Base-by-base conservation (phyloP, 306 rosid genomes). In the Cicer chorassanicum region DNA sequence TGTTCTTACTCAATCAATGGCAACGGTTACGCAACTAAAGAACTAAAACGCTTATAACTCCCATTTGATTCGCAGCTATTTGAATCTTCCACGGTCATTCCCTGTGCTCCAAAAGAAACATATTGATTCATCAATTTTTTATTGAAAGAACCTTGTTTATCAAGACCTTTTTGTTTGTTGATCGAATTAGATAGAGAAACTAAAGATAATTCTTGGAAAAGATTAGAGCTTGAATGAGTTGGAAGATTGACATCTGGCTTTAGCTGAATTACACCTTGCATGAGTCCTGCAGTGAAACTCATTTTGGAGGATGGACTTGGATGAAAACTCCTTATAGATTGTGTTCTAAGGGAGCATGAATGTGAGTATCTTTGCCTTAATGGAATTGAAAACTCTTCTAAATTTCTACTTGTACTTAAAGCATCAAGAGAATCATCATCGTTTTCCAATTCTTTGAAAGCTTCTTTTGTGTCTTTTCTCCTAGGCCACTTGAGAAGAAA, bases 221-320 rank as follows among this genome's bases (percentile, higher is more conserved):
- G 88, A 51, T 82, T 79, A 19, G 81, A 15, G 71, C 74, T 76
- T 10, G 88, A 86, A 9, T 41, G 65, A 51, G 83, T 41, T 40
- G 66, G 75, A 70, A 75, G 62, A 64, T 77, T 68, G 45, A 79
- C 63, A 62, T 80, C 80, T n/a, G 92, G 97, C 68, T 68, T 86
- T 65, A 88, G 82, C 72, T 89, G 89, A 74, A 89, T 89, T 36
- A 93, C 96, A 6, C 96, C 98, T 16, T 93, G 97, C 88, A 78
- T 84, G 55, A 93, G 79, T 49, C 96, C 91, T 39, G 89, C 85
- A 7, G 85, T 76, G 60, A 85, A 93, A 72, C 72, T 91, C 86
- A 86, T 70, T 80, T 79, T 93, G 12, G 94, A 73, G 53, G 86
- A 82, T 51, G 89, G 87, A 82, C 96, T 93, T 21, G 98, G 96